Conservation (phyloP, 2,329 filamentous ascomycete genomes). For the Alternaria sp. region DNA sequence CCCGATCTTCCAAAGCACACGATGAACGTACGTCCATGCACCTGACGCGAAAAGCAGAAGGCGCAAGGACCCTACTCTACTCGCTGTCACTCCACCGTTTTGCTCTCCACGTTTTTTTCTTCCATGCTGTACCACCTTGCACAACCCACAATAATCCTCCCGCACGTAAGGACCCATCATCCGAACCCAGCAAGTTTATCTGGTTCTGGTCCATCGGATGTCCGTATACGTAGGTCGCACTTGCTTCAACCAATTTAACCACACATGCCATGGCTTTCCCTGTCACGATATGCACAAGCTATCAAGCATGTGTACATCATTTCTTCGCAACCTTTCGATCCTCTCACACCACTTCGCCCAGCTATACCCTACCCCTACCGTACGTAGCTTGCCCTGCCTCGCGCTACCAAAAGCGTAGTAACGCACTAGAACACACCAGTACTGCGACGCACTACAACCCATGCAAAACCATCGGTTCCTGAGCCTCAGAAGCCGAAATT, state of each 20-base stretch:
- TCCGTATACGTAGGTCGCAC: neutral
- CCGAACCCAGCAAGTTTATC: slow-evolving; percentile 1
- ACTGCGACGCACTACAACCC: neutral
- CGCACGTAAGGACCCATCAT: neutral
- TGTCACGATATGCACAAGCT: neutral
- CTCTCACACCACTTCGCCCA: neutral
- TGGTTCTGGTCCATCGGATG: neutral
- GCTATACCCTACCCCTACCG: neutral
- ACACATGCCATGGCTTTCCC: neutral
- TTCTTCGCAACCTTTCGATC: neutral
- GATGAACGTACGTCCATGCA: slow-evolving; percentile 3
- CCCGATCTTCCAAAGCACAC: neutral
- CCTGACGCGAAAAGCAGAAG: neutral
- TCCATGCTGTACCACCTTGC: neutral
- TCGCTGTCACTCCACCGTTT: neutral
- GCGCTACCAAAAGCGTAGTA: neutral
- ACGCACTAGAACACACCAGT: neutral
- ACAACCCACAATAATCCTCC: neutral
- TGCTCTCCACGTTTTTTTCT: slow-evolving; percentile 1
- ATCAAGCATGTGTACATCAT: neutral
- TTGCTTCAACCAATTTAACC: neutral
- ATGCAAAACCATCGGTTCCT: slow-evolving; percentile 23
- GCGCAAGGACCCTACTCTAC: neutral
- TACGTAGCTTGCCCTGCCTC: neutral
- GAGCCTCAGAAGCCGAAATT: slow-evolving; percentile 29